Percentiles rank a stretch among this genome's conserved stretches.
phyloP scores from a whole-genome alignment of 2,329 filamentous ascomycete genomes.

The Blastomyces percursus region DNA sequence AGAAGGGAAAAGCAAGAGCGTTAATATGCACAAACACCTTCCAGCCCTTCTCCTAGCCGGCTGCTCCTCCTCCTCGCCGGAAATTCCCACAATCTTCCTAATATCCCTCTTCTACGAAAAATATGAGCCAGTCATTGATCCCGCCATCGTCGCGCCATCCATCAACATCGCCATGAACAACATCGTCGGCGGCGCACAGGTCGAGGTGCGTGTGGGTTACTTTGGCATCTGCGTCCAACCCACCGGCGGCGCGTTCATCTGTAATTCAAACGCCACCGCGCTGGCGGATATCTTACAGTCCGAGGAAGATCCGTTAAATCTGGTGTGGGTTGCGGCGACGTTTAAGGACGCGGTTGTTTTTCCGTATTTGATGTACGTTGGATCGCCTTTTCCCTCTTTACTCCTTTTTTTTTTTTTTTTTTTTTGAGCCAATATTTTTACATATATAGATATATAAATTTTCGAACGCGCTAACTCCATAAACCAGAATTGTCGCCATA shows the following conservation, averaged over 20 bases:
- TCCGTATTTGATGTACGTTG: conserved; percentile 77
- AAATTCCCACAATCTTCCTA: conserved; percentile 93
- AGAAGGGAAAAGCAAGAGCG: neutral
- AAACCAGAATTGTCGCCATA: conserved; percentile 77
- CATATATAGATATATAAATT: conserved; percentile 1
- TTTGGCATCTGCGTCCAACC: conserved; percentile 96
- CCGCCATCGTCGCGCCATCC: conserved; percentile 81
- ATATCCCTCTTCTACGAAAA: conserved; percentile 94
- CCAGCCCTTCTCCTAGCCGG: conserved; percentile 83
- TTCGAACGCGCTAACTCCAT: conserved; percentile 10
- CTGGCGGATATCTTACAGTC: conserved; percentile 79
- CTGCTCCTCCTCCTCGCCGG: conserved; percentile 89
- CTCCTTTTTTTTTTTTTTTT: conserved; percentile 2
- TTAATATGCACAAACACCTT: neutral
- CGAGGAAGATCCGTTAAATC: conserved; percentile 89
- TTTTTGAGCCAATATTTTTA: too few relatives aligned
- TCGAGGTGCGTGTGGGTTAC: conserved; percentile 91
- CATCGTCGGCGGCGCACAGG: conserved; percentile 71
- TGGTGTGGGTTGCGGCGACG: conserved; percentile 92
- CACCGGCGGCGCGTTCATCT: conserved; percentile 82
- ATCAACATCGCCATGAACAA: conserved; percentile 76
- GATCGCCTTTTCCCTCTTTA: neutral
- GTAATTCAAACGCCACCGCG: conserved; percentile 92
- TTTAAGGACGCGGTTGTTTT: conserved; percentile 99
- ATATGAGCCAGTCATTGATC: conserved; percentile 71